Evolutionary conservation across 805 yeast genomes (phyloP).

Genomic region (Yarrowia phangngaensis): DNA sequence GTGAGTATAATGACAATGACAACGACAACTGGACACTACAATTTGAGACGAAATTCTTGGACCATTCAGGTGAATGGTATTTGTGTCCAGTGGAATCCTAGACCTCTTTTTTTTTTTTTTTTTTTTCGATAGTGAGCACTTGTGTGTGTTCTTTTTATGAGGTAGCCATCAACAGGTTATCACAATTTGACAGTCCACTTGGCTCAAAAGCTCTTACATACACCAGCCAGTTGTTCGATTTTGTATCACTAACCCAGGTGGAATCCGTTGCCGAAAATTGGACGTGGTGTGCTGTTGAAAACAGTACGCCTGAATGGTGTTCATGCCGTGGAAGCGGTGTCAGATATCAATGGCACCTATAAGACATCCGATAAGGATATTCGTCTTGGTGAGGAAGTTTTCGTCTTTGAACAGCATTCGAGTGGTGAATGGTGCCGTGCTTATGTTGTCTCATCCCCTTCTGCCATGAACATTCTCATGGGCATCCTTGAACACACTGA

Average conservation of each 20-base stretch:
- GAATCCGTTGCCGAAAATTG: conserved; percentile 47
- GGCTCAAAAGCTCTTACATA: no score
- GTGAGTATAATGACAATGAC: no score
- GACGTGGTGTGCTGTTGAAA: conserved; percentile 38
- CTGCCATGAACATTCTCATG: conserved; percentile 33
- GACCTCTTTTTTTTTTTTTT: no score
- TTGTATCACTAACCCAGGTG: conserved; percentile 37
- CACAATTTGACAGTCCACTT: no score
- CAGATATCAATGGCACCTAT: conserved; percentile 25
- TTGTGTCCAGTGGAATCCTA: no score
- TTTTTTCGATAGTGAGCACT: no score
- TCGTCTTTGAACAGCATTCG: conserved; percentile 59
- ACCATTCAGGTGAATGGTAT: no score
- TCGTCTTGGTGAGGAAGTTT: conserved; percentile 64
- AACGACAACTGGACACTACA: no score
- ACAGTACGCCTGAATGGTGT: conserved; percentile 25
- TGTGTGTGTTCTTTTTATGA: no score
- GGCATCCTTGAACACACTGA: conserved; percentile 36
- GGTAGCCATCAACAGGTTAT: no score
- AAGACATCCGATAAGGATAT: conserved; percentile 16
- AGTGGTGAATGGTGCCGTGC: conserved; percentile 72
- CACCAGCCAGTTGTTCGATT: no score
- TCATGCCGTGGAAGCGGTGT: conserved; percentile 20
- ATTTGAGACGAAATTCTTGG: no score
- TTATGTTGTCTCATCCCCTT: conserved; percentile 61